phyloP scores from a whole-genome alignment of 345 rosid species.

The Eucalyptus erythrocorys region DNA sequence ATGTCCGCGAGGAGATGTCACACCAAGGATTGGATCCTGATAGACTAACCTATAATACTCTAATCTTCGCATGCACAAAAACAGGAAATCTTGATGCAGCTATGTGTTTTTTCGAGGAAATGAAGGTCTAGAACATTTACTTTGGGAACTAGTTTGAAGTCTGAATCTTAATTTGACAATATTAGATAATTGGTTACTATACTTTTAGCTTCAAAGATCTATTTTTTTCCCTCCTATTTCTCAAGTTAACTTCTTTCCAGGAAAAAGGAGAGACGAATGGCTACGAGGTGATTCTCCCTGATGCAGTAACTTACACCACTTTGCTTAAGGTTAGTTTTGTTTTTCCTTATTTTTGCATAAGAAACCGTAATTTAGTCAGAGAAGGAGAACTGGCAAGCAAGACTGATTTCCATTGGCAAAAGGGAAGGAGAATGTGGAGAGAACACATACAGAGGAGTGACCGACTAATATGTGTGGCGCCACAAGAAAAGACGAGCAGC shows the following conservation, averaged over 20 bases:
- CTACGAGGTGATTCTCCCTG: constrained; percentile 27
- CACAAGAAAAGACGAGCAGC: neutral
- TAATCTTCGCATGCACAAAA: constrained; percentile 50
- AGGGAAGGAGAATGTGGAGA: neutral
- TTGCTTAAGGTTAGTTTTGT: constrained; percentile 38
- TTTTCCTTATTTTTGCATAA: neutral
- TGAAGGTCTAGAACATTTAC: constrained; percentile 51
- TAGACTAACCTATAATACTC: constrained; percentile 50
- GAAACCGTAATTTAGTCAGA: neutral
- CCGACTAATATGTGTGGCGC: neutral
- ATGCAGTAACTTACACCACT: constrained; percentile 52
- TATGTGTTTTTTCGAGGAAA: constrained; percentile 46
- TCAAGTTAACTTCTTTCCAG: constrained; percentile 12
- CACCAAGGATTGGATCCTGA: constrained; percentile 51
- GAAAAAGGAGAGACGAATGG: constrained; percentile 25
- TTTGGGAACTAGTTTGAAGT: neutral
- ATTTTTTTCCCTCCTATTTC: neutral
- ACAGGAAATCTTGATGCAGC: constrained; percentile 43
- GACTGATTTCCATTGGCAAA: neutral
- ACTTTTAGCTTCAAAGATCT: neutral
- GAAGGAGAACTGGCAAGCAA: neutral
- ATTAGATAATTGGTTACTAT: neutral
- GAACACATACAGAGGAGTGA: neutral
- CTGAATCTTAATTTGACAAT: neutral
- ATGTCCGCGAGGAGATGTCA: constrained; percentile 35